Evolutionary conservation across 371 early-diverging fungal genomes (phyloP).

Genomic region (Lichtheimia corymbifera): DNA sequence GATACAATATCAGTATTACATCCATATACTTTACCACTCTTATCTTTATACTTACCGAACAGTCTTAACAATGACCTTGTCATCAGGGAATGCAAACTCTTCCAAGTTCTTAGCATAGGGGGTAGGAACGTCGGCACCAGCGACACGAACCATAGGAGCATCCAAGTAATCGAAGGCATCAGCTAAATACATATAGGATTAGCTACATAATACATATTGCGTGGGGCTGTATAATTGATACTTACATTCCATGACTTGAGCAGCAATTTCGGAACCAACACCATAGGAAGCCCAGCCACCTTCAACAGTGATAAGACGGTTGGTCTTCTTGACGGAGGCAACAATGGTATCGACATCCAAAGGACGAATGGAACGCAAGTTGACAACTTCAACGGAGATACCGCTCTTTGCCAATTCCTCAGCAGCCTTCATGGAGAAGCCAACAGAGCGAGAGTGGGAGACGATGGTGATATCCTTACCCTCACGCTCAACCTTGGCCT

Average conservation of each 20-base stretch:
- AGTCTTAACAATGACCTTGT: constrained; percentile 81
- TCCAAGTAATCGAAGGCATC: constrained; percentile 97
- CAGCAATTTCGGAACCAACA: constrained; percentile 97
- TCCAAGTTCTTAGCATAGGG: constrained; percentile 99
- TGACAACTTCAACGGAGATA: constrained; percentile 92
- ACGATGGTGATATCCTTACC: constrained; percentile 95
- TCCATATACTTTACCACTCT: not conserved
- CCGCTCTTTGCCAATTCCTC: constrained; percentile 84
- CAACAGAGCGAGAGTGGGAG: constrained; percentile 93
- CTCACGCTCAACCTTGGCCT: constrained; percentile 95
- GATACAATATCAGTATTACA: not conserved
- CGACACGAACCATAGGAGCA: constrained; percentile 93
- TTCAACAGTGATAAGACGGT: constrained; percentile 96
- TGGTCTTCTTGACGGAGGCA: constrained; percentile 96
- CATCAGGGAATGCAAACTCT: constrained; percentile 85
- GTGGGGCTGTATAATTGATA: not conserved
- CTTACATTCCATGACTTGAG: constrained; percentile 90
- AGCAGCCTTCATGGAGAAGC: constrained; percentile 91
- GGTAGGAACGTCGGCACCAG: constrained; percentile 98
- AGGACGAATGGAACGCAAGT: constrained; percentile 98
- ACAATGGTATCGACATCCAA: constrained; percentile 94
- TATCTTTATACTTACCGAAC: constrained; percentile 30
- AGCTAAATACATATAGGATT: constrained; percentile 24
- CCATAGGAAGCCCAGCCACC: constrained; percentile 98
- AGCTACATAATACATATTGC: not conserved